Conservation (phyloP, 2,329 filamentous ascomycete species). For the Monilinia polystroma region DNA sequence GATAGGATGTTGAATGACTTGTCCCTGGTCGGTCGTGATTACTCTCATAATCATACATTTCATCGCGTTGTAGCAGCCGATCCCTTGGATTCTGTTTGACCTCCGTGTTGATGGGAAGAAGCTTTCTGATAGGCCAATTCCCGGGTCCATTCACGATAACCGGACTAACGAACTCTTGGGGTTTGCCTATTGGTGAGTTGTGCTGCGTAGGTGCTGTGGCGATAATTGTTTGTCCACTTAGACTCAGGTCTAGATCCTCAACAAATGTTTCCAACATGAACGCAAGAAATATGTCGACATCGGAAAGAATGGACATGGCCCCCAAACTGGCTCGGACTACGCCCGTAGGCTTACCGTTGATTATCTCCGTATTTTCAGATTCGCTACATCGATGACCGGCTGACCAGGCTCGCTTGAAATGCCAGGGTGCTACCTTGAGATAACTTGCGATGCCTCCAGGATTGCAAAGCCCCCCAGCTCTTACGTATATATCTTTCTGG, state of each 20-base stretch:
- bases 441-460: constrained; percentile 77
- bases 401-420: constrained; percentile 81
- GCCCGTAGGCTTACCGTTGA: constrained; percentile 82
- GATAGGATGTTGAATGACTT: constrained; percentile 12
- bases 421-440: constrained; percentile 70
- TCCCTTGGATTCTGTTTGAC: background rate
- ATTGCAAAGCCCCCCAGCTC: constrained; percentile 87
- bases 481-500: constrained; percentile 76
- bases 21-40: constrained; percentile 13
- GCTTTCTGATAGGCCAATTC: constrained; percentile 11
- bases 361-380: constrained; percentile 66
- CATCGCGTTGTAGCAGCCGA: background rate
- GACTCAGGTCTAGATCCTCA: constrained; percentile 17
- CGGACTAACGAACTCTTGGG: background rate
- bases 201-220: background rate
- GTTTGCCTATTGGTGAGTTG: background rate
- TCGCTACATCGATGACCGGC: constrained; percentile 80
- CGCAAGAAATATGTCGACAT: constrained; percentile 68
- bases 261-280: constrained; percentile 60
- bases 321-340: constrained; percentile 82
- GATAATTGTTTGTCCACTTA: background rate
- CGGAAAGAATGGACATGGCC: constrained; percentile 77
- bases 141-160: constrained; percentile 6
- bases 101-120: background rate
- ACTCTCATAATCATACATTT: background rate